Percentiles rank a stretch among this genome's conserved stretches.
Conservation (phyloP, 1,139 yeast species). For the Lodderomyces oxycetoniae region DNA sequence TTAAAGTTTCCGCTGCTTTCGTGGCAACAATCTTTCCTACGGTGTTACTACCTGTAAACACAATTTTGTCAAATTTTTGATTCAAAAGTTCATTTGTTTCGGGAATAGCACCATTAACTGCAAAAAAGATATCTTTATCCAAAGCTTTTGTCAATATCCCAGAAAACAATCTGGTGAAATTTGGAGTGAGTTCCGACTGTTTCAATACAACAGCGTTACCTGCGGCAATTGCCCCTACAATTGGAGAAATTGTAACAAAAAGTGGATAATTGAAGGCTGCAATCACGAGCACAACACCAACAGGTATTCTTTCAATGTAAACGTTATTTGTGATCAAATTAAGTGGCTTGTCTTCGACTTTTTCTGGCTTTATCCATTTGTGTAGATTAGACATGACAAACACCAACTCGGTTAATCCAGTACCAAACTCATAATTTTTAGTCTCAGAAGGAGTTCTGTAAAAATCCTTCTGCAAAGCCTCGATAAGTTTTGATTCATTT, state of each 20-base stretch:
- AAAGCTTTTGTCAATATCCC: constrained; percentile 48
- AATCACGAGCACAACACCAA: constrained; percentile 71
- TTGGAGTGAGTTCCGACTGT: constrained; percentile 72
- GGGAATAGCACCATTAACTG: constrained; percentile 68
- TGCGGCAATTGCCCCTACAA: constrained; percentile 81
- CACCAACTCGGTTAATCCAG: constrained; percentile 49
- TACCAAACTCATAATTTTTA: constrained; percentile 48
- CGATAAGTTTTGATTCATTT: constrained; percentile 49
- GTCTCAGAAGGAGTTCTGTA: constrained; percentile 62
- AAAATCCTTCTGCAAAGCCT: constrained; percentile 63
- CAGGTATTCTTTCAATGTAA: constrained; percentile 59
- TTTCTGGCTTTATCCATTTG: constrained; percentile 56
- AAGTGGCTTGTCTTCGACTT: constrained; percentile 41
- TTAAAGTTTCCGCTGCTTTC: constrained; percentile 77
- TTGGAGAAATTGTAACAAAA: constrained; percentile 56
- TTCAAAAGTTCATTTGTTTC: constrained; percentile 64
- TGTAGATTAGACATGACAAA: constrained; percentile 56
- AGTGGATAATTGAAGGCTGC: constrained; percentile 88
- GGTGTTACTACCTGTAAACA: constrained; percentile 73
- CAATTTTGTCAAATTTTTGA: constrained; percentile 71
- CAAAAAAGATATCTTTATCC: constrained; percentile 52
- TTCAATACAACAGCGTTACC: constrained; percentile 82
- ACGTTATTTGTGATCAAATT: constrained; percentile 44
- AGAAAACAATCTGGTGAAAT: constrained; percentile 52
- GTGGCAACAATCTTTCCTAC: constrained; percentile 76